Percentiles rank a stretch among this genome's conserved stretches.
Conservation (phyloP, 257 asterid genomes). For the Nicotiana tomentosiformis region DNA sequence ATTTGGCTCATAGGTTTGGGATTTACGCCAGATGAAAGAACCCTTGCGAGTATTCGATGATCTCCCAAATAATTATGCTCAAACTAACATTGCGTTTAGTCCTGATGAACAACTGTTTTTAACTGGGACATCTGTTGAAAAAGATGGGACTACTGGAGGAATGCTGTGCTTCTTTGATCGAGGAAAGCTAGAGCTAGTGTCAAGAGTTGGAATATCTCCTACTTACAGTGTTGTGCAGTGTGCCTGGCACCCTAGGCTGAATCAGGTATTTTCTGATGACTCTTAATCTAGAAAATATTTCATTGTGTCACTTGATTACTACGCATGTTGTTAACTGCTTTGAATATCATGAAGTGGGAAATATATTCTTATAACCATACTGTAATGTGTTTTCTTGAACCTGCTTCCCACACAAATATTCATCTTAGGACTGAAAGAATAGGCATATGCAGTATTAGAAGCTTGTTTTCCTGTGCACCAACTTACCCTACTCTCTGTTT, state of each 20-base stretch:
- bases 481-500: neutral
- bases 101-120: constrained; percentile 78
- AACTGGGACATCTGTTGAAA: constrained; percentile 88
- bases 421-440: neutral
- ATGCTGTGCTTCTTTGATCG: constrained; percentile 77
- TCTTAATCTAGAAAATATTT: neutral
- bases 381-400: neutral
- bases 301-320: neutral
- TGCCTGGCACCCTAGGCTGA: constrained; percentile 90
- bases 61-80: constrained; percentile 88
- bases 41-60: constrained; percentile 54
- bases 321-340: neutral
- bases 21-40: constrained; percentile 76
- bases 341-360: neutral
- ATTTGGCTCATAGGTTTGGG: constrained; percentile 64
- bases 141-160: constrained; percentile 73
- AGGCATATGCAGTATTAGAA: neutral
- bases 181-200: constrained; percentile 64
- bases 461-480: neutral
- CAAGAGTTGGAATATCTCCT: constrained; percentile 84
- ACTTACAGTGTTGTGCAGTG: constrained; percentile 86
- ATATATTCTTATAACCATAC: neutral
- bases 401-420: neutral
- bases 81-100: constrained; percentile 81
- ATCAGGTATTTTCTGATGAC: constrained; percentile 53